Percentiles rank a stretch among this genome's conserved stretches.
phyloP scores from a whole-genome alignment of 73 alveolate genomes.

The Paramecium primaurelia region DNA sequence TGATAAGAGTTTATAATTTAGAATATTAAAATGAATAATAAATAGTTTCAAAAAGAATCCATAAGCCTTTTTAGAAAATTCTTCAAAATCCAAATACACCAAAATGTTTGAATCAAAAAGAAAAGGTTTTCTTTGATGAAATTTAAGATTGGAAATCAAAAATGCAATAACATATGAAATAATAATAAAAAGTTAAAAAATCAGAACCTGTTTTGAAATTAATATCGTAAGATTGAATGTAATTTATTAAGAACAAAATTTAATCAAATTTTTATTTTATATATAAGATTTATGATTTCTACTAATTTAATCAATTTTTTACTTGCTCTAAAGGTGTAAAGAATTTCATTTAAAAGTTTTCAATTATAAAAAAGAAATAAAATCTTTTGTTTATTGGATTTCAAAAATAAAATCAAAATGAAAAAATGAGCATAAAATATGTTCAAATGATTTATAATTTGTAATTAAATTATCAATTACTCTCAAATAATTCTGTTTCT shows the following conservation, averaged over 20 bases:
- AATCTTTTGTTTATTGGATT: too few relatives aligned
- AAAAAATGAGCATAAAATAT: too few relatives aligned
- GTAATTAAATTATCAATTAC: not conserved
- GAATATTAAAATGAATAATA: constrained; percentile 23
- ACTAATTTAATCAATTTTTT: too few relatives aligned
- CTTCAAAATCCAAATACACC: not conserved
- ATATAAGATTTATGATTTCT: too few relatives aligned
- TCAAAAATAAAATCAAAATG: too few relatives aligned
- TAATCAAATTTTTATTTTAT: too few relatives aligned
- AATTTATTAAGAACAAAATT: not conserved
- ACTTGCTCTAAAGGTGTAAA: too few relatives aligned
- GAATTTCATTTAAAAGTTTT: too few relatives aligned
- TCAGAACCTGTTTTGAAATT: not conserved
- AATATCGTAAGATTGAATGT: not conserved
- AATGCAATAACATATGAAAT: not conserved
- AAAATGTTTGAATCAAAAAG: not conserved
- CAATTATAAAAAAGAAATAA: too few relatives aligned
- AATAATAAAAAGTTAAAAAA: not conserved
- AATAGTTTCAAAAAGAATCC: not conserved
- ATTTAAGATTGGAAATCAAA: not conserved
- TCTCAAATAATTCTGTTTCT: constrained; percentile 1
- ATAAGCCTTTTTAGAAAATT: not conserved
- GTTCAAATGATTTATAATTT: too few relatives aligned
- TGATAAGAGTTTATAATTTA: constrained; percentile 42
- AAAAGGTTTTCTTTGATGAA: not conserved